These are phyloP conservation scores for Eucalyptus sideroxylon DNA, from an alignment of 345 rosid species.

Conservation along the genomic window DNA sequence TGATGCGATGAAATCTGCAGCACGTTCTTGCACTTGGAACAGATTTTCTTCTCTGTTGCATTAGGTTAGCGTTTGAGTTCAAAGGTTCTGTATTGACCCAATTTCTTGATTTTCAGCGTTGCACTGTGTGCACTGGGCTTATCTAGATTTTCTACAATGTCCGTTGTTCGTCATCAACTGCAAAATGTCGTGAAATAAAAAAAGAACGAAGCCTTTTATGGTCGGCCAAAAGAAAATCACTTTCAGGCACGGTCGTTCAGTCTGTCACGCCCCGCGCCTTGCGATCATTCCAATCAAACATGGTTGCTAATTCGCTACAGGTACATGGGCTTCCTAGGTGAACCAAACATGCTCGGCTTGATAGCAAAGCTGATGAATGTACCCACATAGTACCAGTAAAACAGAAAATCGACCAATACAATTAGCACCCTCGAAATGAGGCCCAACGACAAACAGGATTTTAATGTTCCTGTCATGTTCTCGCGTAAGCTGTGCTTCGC, in stretches of 20 bases:
- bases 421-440: background rate
- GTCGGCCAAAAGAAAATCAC: background rate
- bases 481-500: background rate
- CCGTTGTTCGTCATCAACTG: background rate
- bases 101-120: background rate
- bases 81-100: background rate
- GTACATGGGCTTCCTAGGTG: background rate
- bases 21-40: background rate
- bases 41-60: background rate
- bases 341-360: background rate
- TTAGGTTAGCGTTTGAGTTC: background rate
- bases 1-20: background rate
- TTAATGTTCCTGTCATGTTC: background rate
- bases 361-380: background rate
- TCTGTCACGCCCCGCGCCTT: background rate
- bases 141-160: background rate
- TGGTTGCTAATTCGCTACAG: background rate
- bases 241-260: background rate
- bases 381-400: background rate
- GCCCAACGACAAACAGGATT: background rate
- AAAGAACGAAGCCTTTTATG: background rate
- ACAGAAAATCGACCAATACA: background rate
- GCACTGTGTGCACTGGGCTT: background rate
- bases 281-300: background rate
- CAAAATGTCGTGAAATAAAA: fast-evolving